Base-by-base conservation (phyloP, 1,284 basidiomycete species). In the Moesziomyces parantarcticus region DNA sequence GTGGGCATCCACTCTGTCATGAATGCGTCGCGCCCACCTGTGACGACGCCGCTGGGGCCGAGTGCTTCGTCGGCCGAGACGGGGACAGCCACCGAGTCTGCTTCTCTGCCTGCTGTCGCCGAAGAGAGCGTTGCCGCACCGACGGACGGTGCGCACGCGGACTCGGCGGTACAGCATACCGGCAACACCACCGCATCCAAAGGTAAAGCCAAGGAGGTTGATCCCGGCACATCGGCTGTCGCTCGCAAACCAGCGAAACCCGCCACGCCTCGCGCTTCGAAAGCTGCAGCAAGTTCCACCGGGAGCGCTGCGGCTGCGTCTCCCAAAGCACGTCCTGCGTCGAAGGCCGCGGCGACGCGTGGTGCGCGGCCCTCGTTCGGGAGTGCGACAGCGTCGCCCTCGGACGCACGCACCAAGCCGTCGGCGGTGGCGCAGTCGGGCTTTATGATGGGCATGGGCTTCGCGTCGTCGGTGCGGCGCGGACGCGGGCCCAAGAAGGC, bases 391-490 rank as follows among this genome's bases (percentile, higher is more conserved):
- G 52, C 60, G 10, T 54, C 59, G 32, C 47, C 69, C 16, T 63
- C 58, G n/a, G 66, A 66, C 29, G 7, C 50, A 14, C 64, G 60
- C 50, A 50, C 55, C 16, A 69, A 67, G 55, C 79, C 79, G 3
- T 73, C 72, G 5, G 81, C 82, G 0, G 75, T 79, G 50, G 76
- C 80, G 10, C 82, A 83, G 49, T 52, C 79, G 1, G 82, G 82
- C 32, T 70, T 83, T 34, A 73, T 83, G 55, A 83, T 83, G 55
- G 82, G 82, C 26, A 65, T 57, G 51, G 79, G 79, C 5, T 81
- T 81, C 52, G 57, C 79, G 5, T 53, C 76, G 2, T 65, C 69
- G 10, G 56, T 46, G 4, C 64, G 67, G 11, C 62, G 65, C 21
- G 63, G 68, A 1, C 36, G 59, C 5, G 74, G 72, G 3, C 77